These are phyloP conservation scores for Cytospora chrysosperma DNA, from an alignment of 2,329 filamentous ascomycete genomes.

Conservation along the genomic window DNA sequence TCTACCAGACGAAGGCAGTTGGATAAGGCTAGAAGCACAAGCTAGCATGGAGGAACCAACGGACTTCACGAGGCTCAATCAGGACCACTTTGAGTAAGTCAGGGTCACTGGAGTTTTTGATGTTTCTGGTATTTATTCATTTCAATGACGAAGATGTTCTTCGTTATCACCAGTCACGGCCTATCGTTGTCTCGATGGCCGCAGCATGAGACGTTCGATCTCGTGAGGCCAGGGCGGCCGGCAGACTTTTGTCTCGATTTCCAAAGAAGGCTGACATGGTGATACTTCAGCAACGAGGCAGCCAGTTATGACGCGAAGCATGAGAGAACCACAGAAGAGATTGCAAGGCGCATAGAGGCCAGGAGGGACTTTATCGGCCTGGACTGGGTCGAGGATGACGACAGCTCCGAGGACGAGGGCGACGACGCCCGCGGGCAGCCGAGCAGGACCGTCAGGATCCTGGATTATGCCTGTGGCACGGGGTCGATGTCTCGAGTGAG, in stretches of 20 bases:
- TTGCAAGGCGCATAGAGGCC: conserved; percentile 54
- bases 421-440: conserved; percentile 28
- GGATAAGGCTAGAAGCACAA: conserved; percentile 3
- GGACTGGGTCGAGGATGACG: conserved; percentile 47
- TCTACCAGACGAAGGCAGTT: not conserved
- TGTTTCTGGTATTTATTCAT: not conserved
- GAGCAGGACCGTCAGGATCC: conserved; percentile 47
- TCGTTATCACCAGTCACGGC: not conserved
- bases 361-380: conserved; percentile 62
- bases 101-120: too few species aligned
- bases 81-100: conserved; percentile 19
- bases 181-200: not conserved
- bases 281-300: conserved; percentile 45
- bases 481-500: conserved; percentile 63
- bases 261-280: not conserved
- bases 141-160: too few species aligned
- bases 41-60: conserved; percentile 17
- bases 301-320: conserved; percentile 58
- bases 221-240: not conserved
- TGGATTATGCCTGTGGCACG: conserved; percentile 78
- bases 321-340: conserved; percentile 49
- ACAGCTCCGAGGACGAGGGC: conserved; percentile 34
- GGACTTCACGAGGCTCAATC: conserved; percentile 20
- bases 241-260: not conserved
- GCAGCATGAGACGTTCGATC: too few species aligned